These are phyloP conservation scores for Cyclostephanos tholiformis DNA, from an alignment of 108 stramenopile genomes.

Conservation along the genomic window DNA sequence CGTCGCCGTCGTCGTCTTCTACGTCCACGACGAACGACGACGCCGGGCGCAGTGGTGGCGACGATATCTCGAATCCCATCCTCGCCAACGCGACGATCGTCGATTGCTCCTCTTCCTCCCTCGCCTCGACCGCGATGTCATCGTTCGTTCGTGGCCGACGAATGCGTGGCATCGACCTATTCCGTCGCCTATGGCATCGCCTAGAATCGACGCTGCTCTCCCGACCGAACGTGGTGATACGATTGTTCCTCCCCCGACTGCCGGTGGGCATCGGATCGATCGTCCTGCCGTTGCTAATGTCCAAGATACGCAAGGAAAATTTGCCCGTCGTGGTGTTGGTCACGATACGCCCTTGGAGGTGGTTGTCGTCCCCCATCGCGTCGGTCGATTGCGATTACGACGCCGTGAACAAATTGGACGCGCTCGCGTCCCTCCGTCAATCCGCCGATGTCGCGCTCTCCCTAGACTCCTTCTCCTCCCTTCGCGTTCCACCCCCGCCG, in stretches of 20 bases:
- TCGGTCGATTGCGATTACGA: neutral
- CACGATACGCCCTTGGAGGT: constrained; percentile 60
- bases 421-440: constrained; percentile 35
- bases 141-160: neutral
- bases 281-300: constrained; percentile 69
- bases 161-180: constrained; percentile 39
- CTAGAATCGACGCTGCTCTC: constrained; percentile 28
- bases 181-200: constrained; percentile 37
- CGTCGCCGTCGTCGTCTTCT: too few species aligned
- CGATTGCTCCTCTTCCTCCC: constrained; percentile 26
- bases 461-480: constrained; percentile 46
- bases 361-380: constrained; percentile 12
- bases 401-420: constrained; percentile 30
- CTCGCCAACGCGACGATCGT: constrained; percentile 28
- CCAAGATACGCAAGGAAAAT: constrained; percentile 60
- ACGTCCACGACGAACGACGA: too few species aligned
- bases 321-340: constrained; percentile 75
- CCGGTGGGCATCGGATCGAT: constrained; percentile 49
- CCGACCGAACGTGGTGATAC: constrained; percentile 52
- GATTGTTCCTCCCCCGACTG: constrained; percentile 65
- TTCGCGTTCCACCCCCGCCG: constrained; percentile 67
- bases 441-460: constrained; percentile 37
- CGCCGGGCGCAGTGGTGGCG: too few species aligned
- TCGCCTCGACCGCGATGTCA: neutral
- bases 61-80: constrained; percentile 25